These are phyloP conservation scores for Parietaria judaica DNA, from an alignment of 306 rosid genomes.

Conservation along the genomic window DNA sequence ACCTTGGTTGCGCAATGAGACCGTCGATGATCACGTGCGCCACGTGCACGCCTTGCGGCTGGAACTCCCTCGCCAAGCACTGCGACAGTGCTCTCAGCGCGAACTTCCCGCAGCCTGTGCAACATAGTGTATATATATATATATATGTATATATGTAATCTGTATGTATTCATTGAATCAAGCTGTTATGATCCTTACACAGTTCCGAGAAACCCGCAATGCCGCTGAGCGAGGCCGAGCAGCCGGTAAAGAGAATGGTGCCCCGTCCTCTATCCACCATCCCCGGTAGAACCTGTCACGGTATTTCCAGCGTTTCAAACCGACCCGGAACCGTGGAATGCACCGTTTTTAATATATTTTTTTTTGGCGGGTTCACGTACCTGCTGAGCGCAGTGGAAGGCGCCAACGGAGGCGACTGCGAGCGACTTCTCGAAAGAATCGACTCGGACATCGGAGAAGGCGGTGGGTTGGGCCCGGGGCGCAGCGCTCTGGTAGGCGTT, in stretches of 20 bases:
- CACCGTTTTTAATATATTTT: too few species aligned
- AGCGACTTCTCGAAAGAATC: conserved; percentile 67
- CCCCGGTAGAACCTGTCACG: conserved; percentile 64
- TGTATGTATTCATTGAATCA: too few species aligned
- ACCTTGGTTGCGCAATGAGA: conserved; percentile 71
- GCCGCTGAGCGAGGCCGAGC: conserved; percentile 79
- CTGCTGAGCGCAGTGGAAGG: conserved; percentile 93
- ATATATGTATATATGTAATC: too few species aligned
- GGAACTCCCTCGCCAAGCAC: conserved; percentile 84
- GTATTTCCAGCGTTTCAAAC: too few species aligned
- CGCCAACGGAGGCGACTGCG: conserved; percentile 76
- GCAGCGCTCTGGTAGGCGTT: conserved; percentile 49
- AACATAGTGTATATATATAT: neutral
- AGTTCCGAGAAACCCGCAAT: conserved; percentile 65
- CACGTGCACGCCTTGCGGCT: conserved; percentile 77
- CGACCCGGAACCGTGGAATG: too few species aligned
- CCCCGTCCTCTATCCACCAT: conserved; percentile 95
- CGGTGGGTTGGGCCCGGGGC: conserved; percentile 31
- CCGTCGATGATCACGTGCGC: conserved; percentile 94
- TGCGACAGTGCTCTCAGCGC: conserved; percentile 85
- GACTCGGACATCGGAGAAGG: conserved; percentile 42
- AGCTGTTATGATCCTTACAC: conserved; percentile 34
- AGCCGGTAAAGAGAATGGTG: conserved; percentile 83
- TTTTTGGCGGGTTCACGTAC: conserved; percentile 23
- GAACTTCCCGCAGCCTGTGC: conserved; percentile 87